phyloP scores from a whole-genome alignment of 306 rosid species.

The Cicer judaicum region DNA sequence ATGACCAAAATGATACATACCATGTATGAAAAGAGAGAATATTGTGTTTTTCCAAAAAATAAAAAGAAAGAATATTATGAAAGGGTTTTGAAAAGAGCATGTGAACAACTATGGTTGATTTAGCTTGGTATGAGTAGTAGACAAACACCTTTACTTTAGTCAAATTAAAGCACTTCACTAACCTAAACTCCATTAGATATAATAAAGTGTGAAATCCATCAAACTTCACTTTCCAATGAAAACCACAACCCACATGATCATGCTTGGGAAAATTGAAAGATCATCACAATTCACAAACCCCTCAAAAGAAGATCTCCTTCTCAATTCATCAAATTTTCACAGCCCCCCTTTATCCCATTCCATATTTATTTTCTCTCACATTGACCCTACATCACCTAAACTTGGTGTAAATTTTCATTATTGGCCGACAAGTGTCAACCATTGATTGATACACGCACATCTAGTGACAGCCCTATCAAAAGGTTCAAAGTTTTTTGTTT shows the following conservation, averaged over 20 bases:
- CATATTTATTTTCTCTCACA: slow-evolving; percentile 9
- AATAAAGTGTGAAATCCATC: slow-evolving; percentile 47
- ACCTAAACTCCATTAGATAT: slow-evolving; percentile 41
- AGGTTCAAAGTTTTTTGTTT: slow-evolving; percentile 44
- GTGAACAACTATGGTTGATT: slow-evolving; percentile 28
- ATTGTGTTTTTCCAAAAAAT: neutral
- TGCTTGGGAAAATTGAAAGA: slow-evolving; percentile 71
- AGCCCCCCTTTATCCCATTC: slow-evolving; percentile 33
- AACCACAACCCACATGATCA: slow-evolving; percentile 75
- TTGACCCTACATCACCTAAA: slow-evolving; percentile 52
- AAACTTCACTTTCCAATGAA: slow-evolving; percentile 66
- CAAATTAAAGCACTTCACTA: slow-evolving; percentile 49
- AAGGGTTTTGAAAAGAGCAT: slow-evolving; percentile 25
- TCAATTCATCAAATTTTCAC: slow-evolving; percentile 19
- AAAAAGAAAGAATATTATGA: slow-evolving; percentile 17
- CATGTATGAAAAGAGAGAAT: slow-evolving; percentile 27
- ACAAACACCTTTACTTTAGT: slow-evolving; percentile 46
- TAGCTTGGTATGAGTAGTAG: slow-evolving; percentile 44
- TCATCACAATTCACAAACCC: slow-evolving; percentile 50
- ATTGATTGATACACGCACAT: slow-evolving; percentile 46
- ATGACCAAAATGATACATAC: slow-evolving; percentile 19
- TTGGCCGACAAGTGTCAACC: slow-evolving; percentile 57
- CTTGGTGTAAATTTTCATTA: slow-evolving; percentile 41
- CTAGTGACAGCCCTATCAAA: slow-evolving; percentile 33
- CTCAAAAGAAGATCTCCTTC: slow-evolving; percentile 50